A percentile compares a stretch with the other conserved stretches of the same genome.
These are phyloP conservation scores for Leishmania lainsoni DNA, from an alignment of 208 protist species.

Conservation along the genomic window DNA sequence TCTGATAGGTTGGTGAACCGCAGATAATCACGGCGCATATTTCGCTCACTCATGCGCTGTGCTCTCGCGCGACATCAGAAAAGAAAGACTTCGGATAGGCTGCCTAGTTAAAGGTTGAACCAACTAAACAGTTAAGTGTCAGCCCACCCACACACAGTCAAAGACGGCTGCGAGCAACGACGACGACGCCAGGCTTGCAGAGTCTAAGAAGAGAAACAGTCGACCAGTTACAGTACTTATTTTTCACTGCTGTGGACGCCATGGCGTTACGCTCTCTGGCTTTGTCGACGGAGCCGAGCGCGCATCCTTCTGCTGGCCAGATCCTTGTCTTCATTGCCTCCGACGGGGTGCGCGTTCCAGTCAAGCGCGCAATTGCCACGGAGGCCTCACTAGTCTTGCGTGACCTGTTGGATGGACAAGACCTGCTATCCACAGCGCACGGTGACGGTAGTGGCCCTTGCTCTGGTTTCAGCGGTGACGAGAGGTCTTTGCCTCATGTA, in stretches of 20 bases:
- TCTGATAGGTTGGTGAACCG: background rate
- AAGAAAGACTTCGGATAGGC: background rate
- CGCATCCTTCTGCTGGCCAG: conserved; percentile 16
- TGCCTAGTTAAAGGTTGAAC: background rate
- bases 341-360: conserved; percentile 60
- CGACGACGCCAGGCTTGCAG: background rate
- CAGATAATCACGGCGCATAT: background rate
- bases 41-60: background rate
- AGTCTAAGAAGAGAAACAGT: background rate
- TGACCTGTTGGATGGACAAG: conserved; percentile 74
- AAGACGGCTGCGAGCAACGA: background rate
- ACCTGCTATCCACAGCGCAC: conserved; percentile 16
- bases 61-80: background rate
- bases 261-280: conserved; percentile 8
- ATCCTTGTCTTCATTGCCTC: conserved; percentile 69
- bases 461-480: background rate
- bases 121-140: background rate
- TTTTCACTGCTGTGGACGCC: background rate
- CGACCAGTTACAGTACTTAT: background rate
- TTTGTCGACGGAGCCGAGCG: conserved; percentile 2
- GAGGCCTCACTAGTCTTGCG: conserved; percentile 77
- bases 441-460: conserved; percentile 7
- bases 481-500: background rate
- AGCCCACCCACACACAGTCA: background rate
- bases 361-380: conserved; percentile 70